A percentile compares a stretch with the other conserved stretches of the same genome.
Conservation (phyloP, 2,329 filamentous ascomycete genomes). For the Penicillium sp. region DNA sequence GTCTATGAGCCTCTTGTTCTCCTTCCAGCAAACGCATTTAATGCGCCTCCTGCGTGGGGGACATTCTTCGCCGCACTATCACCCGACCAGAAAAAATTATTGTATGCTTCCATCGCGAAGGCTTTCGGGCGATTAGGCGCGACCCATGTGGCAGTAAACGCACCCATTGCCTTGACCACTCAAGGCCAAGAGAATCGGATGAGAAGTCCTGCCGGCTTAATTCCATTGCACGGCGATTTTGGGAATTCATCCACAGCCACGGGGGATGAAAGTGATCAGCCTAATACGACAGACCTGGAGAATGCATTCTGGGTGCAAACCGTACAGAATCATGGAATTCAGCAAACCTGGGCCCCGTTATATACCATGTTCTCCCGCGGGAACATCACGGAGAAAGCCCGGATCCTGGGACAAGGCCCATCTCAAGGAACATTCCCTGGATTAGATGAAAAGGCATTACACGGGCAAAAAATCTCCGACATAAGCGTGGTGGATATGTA, state of each 20-base stretch:
- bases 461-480: conserved; percentile 26
- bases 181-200: conserved; percentile 67
- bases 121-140: conserved; percentile 44
- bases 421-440: conserved; percentile 35
- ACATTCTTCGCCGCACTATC: conserved; percentile 33
- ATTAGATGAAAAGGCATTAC: conserved; percentile 32
- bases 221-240: conserved; percentile 75
- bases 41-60: conserved; percentile 31
- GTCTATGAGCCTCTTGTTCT: conserved; percentile 63
- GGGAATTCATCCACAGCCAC: conserved; percentile 52
- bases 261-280: conserved; percentile 28
- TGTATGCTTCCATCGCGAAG: conserved; percentile 49
- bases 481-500: conserved; percentile 74
- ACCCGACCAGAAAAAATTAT: conserved; percentile 31
- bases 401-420: conserved; percentile 61
- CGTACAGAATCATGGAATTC: conserved; percentile 75
- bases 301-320: conserved; percentile 77
- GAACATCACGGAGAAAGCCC: conserved; percentile 85
- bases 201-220: conserved; percentile 71
- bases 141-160: conserved; percentile 64
- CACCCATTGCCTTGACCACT: conserved; percentile 54
- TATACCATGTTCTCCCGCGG: conserved; percentile 96
- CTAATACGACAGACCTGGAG: conserved; percentile 60
- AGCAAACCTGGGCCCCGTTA: conserved; percentile 82
- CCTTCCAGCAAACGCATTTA: conserved; percentile 55